Conservation (phyloP, 2,329 filamentous ascomycete genomes). For the Plenodomus biglobosus region DNA sequence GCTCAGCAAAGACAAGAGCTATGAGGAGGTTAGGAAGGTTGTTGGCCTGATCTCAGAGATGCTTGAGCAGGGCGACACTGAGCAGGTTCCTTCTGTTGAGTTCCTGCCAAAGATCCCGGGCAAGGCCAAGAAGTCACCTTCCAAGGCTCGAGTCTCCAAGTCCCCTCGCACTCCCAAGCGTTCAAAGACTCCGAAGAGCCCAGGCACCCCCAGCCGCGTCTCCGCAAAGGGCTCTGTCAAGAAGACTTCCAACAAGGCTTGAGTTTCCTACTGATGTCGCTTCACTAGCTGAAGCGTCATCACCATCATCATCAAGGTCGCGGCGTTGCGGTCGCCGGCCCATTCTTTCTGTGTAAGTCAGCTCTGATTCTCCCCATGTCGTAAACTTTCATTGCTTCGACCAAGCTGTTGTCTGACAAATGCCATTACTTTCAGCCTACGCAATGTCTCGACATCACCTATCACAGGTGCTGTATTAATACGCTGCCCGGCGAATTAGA, state of each 20-base stretch:
- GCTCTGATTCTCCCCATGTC: not conserved
- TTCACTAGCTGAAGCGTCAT: not conserved
- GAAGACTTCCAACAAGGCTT: conserved; percentile 22
- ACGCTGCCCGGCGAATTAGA: conserved; percentile 3
- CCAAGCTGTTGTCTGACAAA: not conserved
- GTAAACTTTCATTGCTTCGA: too few species aligned
- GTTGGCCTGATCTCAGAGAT: conserved; percentile 33
- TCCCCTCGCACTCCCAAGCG: not conserved
- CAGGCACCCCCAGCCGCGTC: conserved; percentile 12
- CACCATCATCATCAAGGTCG: not conserved
- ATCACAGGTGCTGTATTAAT: not conserved
- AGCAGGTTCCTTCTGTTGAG: conserved; percentile 35
- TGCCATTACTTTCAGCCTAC: not conserved
- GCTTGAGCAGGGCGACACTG: conserved; percentile 27
- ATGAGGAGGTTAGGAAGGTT: conserved; percentile 20
- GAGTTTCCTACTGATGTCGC: not conserved
- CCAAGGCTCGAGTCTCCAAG: conserved; percentile 12
- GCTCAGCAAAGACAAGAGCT: conserved; percentile 25
- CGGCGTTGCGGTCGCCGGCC: not conserved
- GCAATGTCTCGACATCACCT: not conserved
- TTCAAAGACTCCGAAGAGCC: conserved; percentile 9
- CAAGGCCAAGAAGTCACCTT: conserved; percentile 15
- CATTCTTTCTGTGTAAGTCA: not conserved
- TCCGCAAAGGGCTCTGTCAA: conserved; percentile 29
- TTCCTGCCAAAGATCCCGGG: conserved; percentile 33